Conservation (phyloP, 495 filamentous ascomycete species). For the Lepidopterella palustris region DNA sequence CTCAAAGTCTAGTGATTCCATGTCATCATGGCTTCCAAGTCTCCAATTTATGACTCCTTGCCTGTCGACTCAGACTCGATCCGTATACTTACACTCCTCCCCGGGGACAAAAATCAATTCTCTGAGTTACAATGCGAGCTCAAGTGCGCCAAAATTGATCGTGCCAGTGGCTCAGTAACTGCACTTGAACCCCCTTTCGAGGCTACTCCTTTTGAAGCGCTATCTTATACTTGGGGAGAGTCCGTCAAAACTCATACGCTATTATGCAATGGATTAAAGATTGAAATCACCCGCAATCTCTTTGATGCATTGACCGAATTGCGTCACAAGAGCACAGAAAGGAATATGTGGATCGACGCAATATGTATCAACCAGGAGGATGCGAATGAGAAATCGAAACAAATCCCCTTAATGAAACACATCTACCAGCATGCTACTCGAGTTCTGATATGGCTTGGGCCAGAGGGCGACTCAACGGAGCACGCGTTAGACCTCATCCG, state of each 20-base stretch:
- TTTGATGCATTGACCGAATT: background rate
- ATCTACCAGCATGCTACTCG: background rate
- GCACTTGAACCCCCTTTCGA: background rate
- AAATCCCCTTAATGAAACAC: background rate
- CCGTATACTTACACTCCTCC: background rate
- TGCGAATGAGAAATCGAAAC: background rate
- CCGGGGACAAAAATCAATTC: background rate
- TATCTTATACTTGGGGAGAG: background rate
- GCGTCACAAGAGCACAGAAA: background rate
- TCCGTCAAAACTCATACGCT: background rate
- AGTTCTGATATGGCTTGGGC: background rate
- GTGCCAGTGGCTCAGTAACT: background rate
- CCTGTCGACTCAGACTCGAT: background rate
- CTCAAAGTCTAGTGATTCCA: background rate
- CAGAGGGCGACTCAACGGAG: background rate
- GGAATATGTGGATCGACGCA: background rate
- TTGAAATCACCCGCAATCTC: background rate
- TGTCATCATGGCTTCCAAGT: background rate
- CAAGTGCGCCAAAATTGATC: background rate
- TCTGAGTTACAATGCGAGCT: background rate
- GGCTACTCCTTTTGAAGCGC: background rate
- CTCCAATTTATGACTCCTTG: background rate
- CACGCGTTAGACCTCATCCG: background rate
- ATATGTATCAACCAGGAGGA: background rate
- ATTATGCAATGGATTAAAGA: background rate